phyloP scores from a whole-genome alignment of 2,329 filamentous ascomycete genomes.

The Penicillium verrucosum region DNA sequence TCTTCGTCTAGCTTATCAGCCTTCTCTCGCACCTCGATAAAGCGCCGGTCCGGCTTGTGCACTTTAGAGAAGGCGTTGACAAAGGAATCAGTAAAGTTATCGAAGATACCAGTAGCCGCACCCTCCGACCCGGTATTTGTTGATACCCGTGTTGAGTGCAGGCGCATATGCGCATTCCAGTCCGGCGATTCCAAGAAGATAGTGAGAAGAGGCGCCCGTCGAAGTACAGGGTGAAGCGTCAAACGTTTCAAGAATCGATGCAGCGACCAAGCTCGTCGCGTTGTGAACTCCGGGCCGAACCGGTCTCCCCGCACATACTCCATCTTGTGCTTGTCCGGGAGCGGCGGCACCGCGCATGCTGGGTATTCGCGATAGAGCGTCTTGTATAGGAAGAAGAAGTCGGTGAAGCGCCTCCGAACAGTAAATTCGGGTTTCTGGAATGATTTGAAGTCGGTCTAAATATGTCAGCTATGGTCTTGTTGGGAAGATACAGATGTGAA shows the following conservation, averaged over 20 bases:
- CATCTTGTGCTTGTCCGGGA: constrained; percentile 99
- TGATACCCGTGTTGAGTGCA: constrained; percentile 65
- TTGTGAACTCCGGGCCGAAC: constrained; percentile 89
- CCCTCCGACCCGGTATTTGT: constrained; percentile 43
- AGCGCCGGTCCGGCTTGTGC: constrained; percentile 89
- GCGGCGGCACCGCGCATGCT: constrained; percentile 84
- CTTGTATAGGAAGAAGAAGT: constrained; percentile 96
- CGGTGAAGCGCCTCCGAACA: constrained; percentile 89
- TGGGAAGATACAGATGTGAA: not conserved
- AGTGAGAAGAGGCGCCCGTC: constrained; percentile 76
- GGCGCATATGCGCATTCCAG: constrained; percentile 95
- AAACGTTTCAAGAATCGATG: constrained; percentile 86
- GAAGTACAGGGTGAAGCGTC: constrained; percentile 82
- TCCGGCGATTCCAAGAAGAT: constrained; percentile 89
- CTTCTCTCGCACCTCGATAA: constrained; percentile 89
- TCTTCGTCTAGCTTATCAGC: constrained; percentile 94
- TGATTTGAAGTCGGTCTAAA: constrained; percentile 87
- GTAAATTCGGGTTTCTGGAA: constrained; percentile 78
- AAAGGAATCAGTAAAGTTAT: constrained; percentile 92
- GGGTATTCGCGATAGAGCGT: constrained; percentile 82
- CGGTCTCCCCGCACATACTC: constrained; percentile 95
- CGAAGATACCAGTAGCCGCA: constrained; percentile 68
- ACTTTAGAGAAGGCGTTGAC: constrained; percentile 97
- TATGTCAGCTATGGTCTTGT: constrained; percentile 13
- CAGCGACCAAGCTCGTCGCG: constrained; percentile 81